A percentile compares a stretch with the other conserved stretches of the same genome.
These are phyloP conservation scores for Psilocybe sp. DNA, from an alignment of 768 basidiomycete species.

Conservation along the genomic window DNA sequence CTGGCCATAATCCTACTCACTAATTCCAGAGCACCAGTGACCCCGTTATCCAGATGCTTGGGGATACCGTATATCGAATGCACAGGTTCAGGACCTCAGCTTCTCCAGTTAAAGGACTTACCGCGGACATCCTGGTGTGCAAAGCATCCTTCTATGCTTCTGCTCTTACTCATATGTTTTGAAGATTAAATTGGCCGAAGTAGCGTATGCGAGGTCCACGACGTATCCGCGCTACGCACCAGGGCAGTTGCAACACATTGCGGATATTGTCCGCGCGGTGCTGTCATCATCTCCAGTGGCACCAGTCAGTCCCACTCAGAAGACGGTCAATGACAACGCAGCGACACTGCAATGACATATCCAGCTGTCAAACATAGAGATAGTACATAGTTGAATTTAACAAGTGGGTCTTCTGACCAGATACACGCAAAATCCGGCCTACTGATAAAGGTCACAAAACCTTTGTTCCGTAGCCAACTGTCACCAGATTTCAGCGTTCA, in stretches of 20 bases:
- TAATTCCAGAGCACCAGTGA: slow-evolving; percentile 55
- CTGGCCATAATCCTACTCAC: neutral
- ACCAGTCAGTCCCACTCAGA: too few relatives aligned
- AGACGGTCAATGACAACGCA: too few relatives aligned
- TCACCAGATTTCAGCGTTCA: too few relatives aligned
- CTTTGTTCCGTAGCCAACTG: too few relatives aligned
- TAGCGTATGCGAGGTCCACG: slow-evolving; percentile 54
- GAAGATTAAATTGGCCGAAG: slow-evolving; percentile 64
- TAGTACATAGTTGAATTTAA: too few relatives aligned
- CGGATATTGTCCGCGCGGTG: slow-evolving; percentile 14
- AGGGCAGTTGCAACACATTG: slow-evolving; percentile 35
- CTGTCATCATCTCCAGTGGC: neutral
- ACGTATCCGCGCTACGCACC: slow-evolving; percentile 59
- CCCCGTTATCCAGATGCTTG: slow-evolving; percentile 41
- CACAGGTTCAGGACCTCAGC: slow-evolving; percentile 79
- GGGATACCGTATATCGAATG: slow-evolving; percentile 64
- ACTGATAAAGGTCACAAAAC: too few relatives aligned
- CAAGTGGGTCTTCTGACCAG: too few relatives aligned
- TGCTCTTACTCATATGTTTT: neutral
- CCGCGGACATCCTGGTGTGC: slow-evolving; percentile 76
- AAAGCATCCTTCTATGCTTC: neutral
- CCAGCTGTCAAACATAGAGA: too few relatives aligned
- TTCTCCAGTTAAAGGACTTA: slow-evolving; percentile 83
- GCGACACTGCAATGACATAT: too few relatives aligned
- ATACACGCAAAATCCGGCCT: too few relatives aligned